Evolutionary conservation across 257 asterid genomes (phyloP), one percentile per base, ranked within the genome.

Genomic region (Primulina eburnea): DNA sequence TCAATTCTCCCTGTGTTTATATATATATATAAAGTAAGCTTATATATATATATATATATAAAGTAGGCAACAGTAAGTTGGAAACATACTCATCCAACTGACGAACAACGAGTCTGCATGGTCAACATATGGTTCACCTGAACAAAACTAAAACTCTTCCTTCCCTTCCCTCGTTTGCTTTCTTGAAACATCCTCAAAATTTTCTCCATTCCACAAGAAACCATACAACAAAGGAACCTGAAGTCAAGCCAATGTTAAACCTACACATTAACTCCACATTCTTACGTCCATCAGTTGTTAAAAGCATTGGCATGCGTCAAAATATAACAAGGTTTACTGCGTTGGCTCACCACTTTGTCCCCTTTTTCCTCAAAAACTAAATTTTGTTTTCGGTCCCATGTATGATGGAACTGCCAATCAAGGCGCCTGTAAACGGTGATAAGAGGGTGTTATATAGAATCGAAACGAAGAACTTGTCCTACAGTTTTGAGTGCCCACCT

Each of bases 121-220:
- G 95, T 89, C 95, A 87, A 79, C 70, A 75, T 84, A 78, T 82
- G 71, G 96, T 81, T 89, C 73, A 87, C 96, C 96, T 80, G 90
- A 87, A 87, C 76, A 78, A 69, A 70, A 71, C 74, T 69, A 60
- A 58, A 14, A 55, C 67, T 53, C 72, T 32, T 34, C 64, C 37
- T 71, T 21, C 37, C 26, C 33, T 58, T 29, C 26, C 64, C 57
- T 66, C 50, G 65, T 64, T 60, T 63, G 33, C 59, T 77, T 73
- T 70, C 79, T 74, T 53, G 69, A 68, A 74, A 70, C 70, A 53
- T 60, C 66, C 67, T 75, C 77, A 65, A 77, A 4, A 14, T 77
- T 72, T 62, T 59, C 32, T 43, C 67, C 77, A 73, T 43, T 68
- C 29, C 74, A 72, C 86, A 81, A 79, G 77, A 73, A 79, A 75